A percentile compares a stretch with the other conserved stretches of the same genome.
Conservation (phyloP, 148 eudicot species). For the Rhododendron ovatum region DNA sequence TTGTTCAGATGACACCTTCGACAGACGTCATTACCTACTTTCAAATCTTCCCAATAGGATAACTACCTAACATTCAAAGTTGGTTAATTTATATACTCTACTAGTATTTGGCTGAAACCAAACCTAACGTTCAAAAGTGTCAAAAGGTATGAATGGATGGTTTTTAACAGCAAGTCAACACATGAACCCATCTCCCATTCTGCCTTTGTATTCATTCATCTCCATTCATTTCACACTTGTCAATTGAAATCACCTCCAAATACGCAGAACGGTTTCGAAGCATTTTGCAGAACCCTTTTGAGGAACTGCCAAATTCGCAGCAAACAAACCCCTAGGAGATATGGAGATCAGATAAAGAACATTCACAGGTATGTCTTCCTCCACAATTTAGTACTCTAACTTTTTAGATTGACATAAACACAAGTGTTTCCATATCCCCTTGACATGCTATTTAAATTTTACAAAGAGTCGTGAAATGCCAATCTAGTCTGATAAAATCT, state of each 20-base stretch:
- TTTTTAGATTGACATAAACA: not conserved
- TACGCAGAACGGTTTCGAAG: not conserved
- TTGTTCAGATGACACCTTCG: not conserved
- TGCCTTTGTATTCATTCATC: not conserved
- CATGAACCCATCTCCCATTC: not conserved
- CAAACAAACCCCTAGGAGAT: not conserved
- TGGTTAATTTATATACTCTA: not conserved
- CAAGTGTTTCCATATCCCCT: not conserved
- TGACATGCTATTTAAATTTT: not conserved
- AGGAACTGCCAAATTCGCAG: not conserved
- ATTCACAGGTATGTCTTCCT: not conserved
- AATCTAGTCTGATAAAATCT: not conserved
- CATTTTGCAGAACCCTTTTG: not conserved
- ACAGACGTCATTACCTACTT: not conserved
- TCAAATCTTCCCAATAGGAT: not conserved
- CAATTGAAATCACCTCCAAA: not conserved
- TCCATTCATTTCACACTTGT: not conserved
- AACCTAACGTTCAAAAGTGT: conserved; percentile 8
- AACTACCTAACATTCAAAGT: not conserved
- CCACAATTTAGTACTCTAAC: not conserved
- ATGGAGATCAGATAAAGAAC: not conserved
- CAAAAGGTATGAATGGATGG: not conserved
- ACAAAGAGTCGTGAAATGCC: not conserved
- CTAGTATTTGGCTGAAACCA: not conserved
- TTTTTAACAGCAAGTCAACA: not conserved